phyloP scores from a whole-genome alignment of 2,329 filamentous ascomycete genomes.

The Phaeoacremonium minimum region DNA sequence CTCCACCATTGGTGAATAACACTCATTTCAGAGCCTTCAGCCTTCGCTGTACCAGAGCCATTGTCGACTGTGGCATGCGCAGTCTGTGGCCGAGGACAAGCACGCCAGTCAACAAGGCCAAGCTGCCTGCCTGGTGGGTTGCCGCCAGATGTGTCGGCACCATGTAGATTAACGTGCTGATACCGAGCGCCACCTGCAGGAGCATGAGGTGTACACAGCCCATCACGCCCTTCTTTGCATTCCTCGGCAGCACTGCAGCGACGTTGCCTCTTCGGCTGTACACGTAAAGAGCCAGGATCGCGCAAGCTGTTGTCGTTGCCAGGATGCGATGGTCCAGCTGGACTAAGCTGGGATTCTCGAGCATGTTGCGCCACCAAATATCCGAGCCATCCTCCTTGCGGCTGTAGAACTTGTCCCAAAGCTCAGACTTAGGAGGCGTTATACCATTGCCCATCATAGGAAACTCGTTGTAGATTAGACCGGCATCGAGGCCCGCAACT shows the following conservation, averaged over 20 bases:
- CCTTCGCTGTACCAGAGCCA: constrained; percentile 54
- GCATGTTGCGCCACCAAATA: constrained; percentile 93
- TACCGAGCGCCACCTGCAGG: constrained; percentile 80
- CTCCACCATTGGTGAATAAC: too few relatives aligned
- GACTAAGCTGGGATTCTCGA: constrained; percentile 93
- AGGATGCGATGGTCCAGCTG: constrained; percentile 94
- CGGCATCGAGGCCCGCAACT: constrained; percentile 91
- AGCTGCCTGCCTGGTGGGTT: constrained; percentile 84
- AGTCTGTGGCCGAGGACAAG: constrained; percentile 75
- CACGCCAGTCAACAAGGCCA: constrained; percentile 79
- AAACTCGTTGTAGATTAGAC: constrained; percentile 98
- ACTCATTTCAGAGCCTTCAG: constrained; percentile 20
- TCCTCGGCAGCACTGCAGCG: constrained; percentile 53
- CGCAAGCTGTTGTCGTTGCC: constrained; percentile 81
- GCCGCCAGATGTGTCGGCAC: constrained; percentile 86
- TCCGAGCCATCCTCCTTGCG: constrained; percentile 75
- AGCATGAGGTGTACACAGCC: constrained; percentile 80
- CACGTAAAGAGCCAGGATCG: constrained; percentile 74
- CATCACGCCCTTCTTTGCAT: constrained; percentile 64
- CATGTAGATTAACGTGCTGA: constrained; percentile 88
- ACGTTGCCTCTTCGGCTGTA: constrained; percentile 68
- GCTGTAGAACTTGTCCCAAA: constrained; percentile 82
- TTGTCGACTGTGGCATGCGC: constrained; percentile 64
- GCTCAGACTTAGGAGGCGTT: constrained; percentile 74
- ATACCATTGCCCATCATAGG: constrained; percentile 88